phyloP scores from a whole-genome alignment of 805 yeast species.

The Osmozyma mogii region DNA sequence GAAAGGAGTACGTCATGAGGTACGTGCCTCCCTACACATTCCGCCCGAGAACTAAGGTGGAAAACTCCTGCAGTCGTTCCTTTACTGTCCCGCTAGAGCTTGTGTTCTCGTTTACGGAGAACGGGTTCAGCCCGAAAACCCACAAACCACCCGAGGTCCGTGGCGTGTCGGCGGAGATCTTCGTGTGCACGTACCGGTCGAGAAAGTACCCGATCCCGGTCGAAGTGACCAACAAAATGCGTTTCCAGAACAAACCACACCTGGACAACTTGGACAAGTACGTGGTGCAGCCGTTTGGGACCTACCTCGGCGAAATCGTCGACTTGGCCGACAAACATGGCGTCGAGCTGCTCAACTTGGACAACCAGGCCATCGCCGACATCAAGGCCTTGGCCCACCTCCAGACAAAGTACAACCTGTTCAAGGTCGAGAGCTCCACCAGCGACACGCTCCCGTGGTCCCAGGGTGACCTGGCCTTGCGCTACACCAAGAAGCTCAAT shows the following conservation, averaged over 20 bases:
- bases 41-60: slow-evolving; percentile 1
- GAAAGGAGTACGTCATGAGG: slow-evolving; percentile 7
- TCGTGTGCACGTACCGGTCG: slow-evolving; percentile 17
- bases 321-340: slow-evolving; percentile 11
- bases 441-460: slow-evolving; percentile 2
- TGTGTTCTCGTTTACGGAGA: background rate
- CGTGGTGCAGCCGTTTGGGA: slow-evolving; percentile 15
- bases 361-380: slow-evolving; percentile 18
- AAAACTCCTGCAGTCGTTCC: too few species aligned
- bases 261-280: slow-evolving; percentile 15
- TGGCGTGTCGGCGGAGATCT: slow-evolving; percentile 9
- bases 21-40: slow-evolving; percentile 8
- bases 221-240: slow-evolving; percentile 10
- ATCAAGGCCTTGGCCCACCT: slow-evolving; percentile 18
- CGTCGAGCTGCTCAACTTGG: slow-evolving; percentile 12
- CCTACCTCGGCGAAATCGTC: slow-evolving; percentile 12
- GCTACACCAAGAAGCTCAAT: slow-evolving; percentile 4
- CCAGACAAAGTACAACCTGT: slow-evolving; percentile 13
- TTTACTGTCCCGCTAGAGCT: slow-evolving; percentile 1
- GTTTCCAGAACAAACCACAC: slow-evolving; percentile 8
- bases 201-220: slow-evolving; percentile 19
- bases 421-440: slow-evolving; percentile 12
- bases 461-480: slow-evolving; percentile 8
- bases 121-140: slow-evolving; percentile 2
- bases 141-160: slow-evolving; percentile 10